These are phyloP conservation scores for Capsicum rhomboideum DNA, from an alignment of 257 asterid species.

Conservation along the genomic window DNA sequence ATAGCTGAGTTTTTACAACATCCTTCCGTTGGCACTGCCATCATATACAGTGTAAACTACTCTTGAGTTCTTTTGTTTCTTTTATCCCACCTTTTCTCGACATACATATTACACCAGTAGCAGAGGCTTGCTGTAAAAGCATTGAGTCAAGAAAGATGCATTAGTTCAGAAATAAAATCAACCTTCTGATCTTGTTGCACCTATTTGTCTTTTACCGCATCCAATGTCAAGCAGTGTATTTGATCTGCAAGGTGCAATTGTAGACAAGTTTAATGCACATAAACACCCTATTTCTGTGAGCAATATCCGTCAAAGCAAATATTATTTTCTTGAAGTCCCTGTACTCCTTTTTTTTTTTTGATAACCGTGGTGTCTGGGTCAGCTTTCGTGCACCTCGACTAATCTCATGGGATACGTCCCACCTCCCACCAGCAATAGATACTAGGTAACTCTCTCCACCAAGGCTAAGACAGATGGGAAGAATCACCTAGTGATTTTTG, in stretches of 20 bases:
- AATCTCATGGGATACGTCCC: too few species aligned
- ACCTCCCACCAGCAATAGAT: too few species aligned
- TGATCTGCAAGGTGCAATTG: not conserved
- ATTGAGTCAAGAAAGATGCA: not conserved
- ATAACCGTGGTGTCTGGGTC: too few species aligned
- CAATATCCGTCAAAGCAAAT: not conserved
- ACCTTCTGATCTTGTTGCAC: not conserved
- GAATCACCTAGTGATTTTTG: too few species aligned
- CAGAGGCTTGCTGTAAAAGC: not conserved
- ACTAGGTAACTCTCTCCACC: too few species aligned
- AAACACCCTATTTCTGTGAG: not conserved
- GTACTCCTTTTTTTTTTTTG: too few species aligned
- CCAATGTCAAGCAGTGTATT: not conserved
- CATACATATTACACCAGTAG: not conserved
- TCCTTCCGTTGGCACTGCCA: not conserved
- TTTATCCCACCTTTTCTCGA: not conserved
- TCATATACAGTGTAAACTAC: not conserved
- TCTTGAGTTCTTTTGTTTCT: not conserved
- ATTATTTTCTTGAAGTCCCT: not conserved
- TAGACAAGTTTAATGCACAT: not conserved
- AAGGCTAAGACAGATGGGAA: too few species aligned
- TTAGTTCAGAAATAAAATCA: not conserved
- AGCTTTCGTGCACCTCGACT: too few species aligned
- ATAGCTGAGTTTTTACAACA: not conserved
- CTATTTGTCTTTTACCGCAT: not conserved